phyloP scores from a whole-genome alignment of 371 early-diverging fungal genomes.

The Funneliformis caledonium region DNA sequence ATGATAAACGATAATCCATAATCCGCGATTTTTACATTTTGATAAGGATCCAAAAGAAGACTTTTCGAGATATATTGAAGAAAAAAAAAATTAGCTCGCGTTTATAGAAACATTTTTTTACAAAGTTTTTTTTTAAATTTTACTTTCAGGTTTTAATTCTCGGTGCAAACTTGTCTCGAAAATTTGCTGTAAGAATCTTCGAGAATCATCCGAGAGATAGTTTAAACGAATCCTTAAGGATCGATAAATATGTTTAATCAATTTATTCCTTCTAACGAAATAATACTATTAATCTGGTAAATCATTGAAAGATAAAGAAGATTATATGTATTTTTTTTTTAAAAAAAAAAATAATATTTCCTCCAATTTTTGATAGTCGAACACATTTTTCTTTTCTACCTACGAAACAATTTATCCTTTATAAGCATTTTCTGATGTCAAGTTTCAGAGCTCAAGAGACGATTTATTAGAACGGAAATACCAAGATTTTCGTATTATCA shows the following conservation, averaged over 20 bases:
- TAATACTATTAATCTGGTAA: constrained; percentile 15
- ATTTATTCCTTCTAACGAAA: constrained; percentile 22
- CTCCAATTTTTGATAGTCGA: constrained; percentile 31
- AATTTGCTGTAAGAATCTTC: constrained; percentile 96
- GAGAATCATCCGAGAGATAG: constrained; percentile 73
- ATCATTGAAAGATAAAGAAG: background rate
- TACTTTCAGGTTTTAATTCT: constrained; percentile 81
- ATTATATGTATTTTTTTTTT: background rate
- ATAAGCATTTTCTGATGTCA: constrained; percentile 83
- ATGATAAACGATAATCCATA: constrained; percentile 96
- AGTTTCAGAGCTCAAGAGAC: constrained; percentile 77
- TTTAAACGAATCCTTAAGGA: background rate
- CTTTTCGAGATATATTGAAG: no score
- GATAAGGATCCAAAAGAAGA: constrained; percentile 88
- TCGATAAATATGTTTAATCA: background rate
- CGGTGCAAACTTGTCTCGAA: constrained; percentile 95
- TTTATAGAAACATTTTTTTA: background rate
- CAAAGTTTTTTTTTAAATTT: background rate
- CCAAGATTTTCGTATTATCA: constrained; percentile 57
- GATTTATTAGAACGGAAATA: constrained; percentile 46
- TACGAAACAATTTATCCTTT: constrained; percentile 41
- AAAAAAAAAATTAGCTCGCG: background rate
- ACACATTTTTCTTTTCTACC: background rate
- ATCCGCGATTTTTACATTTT: constrained; percentile 97
- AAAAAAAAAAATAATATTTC: background rate